Base-by-base conservation (phyloP, 148 eudicot genomes). In the Vaccinium macrocarpon region DNA sequence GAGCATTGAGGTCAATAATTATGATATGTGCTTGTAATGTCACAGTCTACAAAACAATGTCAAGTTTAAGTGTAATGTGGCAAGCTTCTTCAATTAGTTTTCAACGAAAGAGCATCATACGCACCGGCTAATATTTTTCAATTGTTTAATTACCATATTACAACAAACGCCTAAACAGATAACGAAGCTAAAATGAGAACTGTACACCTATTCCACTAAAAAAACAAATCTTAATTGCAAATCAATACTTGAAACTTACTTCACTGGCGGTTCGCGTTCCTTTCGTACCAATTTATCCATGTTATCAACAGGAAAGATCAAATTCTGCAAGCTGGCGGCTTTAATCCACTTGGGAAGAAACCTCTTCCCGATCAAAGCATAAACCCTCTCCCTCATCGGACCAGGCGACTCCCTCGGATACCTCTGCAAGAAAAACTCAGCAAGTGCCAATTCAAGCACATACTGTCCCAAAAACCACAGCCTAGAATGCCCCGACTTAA, bases 231-330 rank as follows among this genome's bases (percentile, higher is more conserved):
- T 12, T 15, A 56, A 55, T 66, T 21, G 66, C 80, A 21, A 73
- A 25, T 52, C 80, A 68, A 42, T 29, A 21, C 25, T 0, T 38
- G 25, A 8, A 66, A 88, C 99, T 90, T 89, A 97, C 99, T 97
- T 97, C 29, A 95, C 93, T 6, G 98, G 93, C 0, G 99, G 98
- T 84, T 97, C 99, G 1, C 92, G 88, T 50, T 97, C 99, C 49
- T 74, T 86, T 10, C 98, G 88, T 53, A 88, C 83, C 86, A 97
- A 81, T 88, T 81, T 91, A 86, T 95, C 94, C 90, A 97, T 89
- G 71, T 97, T 91, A 89, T 97, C 99, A 90, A 84, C 88, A 42
- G 94, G 99, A 82, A 93, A 97, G 51, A 97, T 90, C 91, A 97
- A 87, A 91, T 97, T 95, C 52, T 94, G 95, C 92, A 97, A 91